These are phyloP conservation scores for Avena sativa DNA, from an alignment of 176 grass and related monocot genomes.

Conservation along the genomic window DNA sequence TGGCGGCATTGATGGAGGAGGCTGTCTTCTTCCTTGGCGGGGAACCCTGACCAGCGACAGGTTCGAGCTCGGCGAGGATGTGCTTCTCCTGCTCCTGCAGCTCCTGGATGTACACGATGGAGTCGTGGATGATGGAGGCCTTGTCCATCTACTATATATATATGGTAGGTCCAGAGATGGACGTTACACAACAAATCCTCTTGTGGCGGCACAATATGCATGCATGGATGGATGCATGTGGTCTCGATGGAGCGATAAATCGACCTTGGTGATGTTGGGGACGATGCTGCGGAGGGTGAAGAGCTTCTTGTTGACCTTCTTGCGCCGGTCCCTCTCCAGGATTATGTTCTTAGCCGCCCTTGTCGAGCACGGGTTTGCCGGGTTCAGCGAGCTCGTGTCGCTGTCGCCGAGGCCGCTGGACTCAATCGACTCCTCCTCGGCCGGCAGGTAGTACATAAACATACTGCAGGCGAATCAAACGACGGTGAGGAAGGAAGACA, in stretches of 20 bases:
- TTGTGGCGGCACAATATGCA: not conserved
- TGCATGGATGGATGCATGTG: not conserved
- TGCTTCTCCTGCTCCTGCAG: slow-evolving; percentile 73
- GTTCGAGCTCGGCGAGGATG: slow-evolving; percentile 40
- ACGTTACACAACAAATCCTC: too few relatives aligned
- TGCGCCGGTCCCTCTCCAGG: slow-evolving; percentile 57
- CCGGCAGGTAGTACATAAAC: slow-evolving; percentile 20
- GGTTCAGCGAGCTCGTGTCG: slow-evolving; percentile 54
- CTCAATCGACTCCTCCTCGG: slow-evolving; percentile 40
- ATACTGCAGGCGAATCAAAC: slow-evolving; percentile 18
- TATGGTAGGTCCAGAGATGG: not conserved
- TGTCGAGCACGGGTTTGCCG: not conserved
- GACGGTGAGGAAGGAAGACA: not conserved
- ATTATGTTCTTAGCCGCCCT: slow-evolving; percentile 40
- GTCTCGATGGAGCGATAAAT: not conserved
- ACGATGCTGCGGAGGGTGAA: slow-evolving; percentile 58
- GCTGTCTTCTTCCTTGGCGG: slow-evolving; percentile 22
- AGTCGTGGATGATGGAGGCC: slow-evolving; percentile 71
- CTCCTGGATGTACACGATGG: slow-evolving; percentile 66
- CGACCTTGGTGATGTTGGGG: slow-evolving; percentile 70
- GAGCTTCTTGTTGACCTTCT: slow-evolving; percentile 64
- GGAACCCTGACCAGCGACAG: not conserved
- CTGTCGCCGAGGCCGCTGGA: slow-evolving; percentile 11
- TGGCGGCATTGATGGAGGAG: not conserved
- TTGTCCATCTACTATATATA: slow-evolving; percentile 68